Percentiles rank a stretch among this genome's conserved stretches.
These are phyloP conservation scores for Wickerhamomyces sp. DNA, from an alignment of 1,139 yeast species.

Conservation along the genomic window DNA sequence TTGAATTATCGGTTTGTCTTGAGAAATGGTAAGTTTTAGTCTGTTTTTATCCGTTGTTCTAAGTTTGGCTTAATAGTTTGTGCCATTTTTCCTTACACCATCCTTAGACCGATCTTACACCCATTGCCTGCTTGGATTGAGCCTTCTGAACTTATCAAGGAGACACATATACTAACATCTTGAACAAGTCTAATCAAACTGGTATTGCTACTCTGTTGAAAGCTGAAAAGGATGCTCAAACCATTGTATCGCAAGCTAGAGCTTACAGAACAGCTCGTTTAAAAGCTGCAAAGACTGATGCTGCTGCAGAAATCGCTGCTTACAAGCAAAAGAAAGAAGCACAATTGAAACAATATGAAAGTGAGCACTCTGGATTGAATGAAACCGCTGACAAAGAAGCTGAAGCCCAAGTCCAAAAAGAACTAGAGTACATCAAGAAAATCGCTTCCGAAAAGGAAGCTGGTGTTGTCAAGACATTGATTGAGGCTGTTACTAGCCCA, in stretches of 20 bases:
- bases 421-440: slow-evolving; percentile 57
- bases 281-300: slow-evolving; percentile 93
- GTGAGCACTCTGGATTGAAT: slow-evolving; percentile 62
- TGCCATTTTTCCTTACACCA: too few relatives aligned
- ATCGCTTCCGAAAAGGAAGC: slow-evolving; percentile 60
- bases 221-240: slow-evolving; percentile 97
- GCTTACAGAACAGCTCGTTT: slow-evolving; percentile 80
- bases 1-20: too few relatives aligned
- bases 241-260: slow-evolving; percentile 88
- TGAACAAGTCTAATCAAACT: slow-evolving; percentile 17
- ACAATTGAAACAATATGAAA: slow-evolving; percentile 72
- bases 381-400: slow-evolving; percentile 71
- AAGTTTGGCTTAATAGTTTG: too few relatives aligned
- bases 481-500: slow-evolving; percentile 77
- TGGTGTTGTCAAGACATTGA: slow-evolving; percentile 68
- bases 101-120: too few relatives aligned
- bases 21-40: too few relatives aligned
- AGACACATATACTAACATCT: neutral
- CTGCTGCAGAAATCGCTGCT: slow-evolving; percentile 81
- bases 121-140: too few relatives aligned
- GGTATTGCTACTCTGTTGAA: slow-evolving; percentile 28
- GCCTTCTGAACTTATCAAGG: too few relatives aligned
- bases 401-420: slow-evolving; percentile 53
- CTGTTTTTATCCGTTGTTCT: too few relatives aligned
- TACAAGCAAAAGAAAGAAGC: slow-evolving; percentile 82